Evolutionary conservation across 2,329 filamentous ascomycete genomes (phyloP).

Genomic region (Fusarium cicatricum): DNA sequence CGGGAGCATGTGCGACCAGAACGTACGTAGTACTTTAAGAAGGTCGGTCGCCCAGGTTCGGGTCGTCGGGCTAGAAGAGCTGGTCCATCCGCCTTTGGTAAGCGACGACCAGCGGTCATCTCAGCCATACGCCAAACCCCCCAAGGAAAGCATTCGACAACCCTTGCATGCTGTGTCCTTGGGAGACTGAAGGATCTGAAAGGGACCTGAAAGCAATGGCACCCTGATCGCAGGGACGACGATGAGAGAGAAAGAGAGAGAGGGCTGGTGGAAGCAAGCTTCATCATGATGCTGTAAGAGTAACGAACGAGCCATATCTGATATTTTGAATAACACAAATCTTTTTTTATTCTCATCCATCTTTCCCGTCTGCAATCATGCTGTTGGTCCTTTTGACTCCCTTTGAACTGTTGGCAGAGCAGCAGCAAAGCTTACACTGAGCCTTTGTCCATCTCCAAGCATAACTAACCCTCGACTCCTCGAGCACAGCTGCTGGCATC

Average conservation of each 20-base stretch:
- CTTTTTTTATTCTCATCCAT: not conserved
- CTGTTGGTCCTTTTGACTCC: no score
- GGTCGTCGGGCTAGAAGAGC: not conserved
- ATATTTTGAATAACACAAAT: not conserved
- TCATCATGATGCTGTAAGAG: not conserved
- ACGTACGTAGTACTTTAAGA: not conserved
- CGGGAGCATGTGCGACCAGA: not conserved
- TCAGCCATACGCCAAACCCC: constrained; percentile 5
- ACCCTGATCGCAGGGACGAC: not conserved
- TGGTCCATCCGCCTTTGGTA: not conserved
- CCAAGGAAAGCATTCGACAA: constrained; percentile 12
- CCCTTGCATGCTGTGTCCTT: constrained; percentile 23
- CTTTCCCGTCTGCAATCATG: no score
- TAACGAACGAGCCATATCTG: not conserved
- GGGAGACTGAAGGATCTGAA: no score
- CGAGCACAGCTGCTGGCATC: no score
- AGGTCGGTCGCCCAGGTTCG: constrained; percentile 1
- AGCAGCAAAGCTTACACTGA: no score
- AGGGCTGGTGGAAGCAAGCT: not conserved
- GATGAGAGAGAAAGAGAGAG: no score
- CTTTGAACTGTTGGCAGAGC: no score
- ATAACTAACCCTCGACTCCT: no score
- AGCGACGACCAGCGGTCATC: no score
- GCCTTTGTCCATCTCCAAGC: no score
- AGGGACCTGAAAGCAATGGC: no score